Base-by-base conservation (phyloP, 164 flowering plant species). In the Tetracentron sinense region DNA sequence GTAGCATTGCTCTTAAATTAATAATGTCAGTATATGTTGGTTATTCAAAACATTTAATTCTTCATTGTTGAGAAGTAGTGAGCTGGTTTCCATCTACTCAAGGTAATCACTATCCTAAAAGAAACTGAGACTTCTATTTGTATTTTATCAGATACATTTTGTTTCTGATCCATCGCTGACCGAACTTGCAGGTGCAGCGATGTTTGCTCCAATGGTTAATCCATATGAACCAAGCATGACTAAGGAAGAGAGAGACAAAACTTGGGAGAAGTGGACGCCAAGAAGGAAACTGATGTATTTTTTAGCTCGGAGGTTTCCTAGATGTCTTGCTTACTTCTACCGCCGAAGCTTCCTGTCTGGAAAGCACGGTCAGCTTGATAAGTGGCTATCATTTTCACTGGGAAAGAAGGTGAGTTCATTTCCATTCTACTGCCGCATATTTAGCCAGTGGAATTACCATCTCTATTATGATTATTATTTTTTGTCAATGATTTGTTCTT, bases 201-300 rank as follows among this genome's bases (percentile, higher is more conserved):
- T 94, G 79, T 66, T 94, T 75, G 88, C 92, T 46, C 99, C 99
- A 60, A 60, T 88, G 64, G 73, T 85, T 48, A 91, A 86, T 81
- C 99, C 97, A 53, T 91, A 91, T 77, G 97, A 91, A 16, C 70
- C 85, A 50, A 74, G 84, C 75, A 83, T 94, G 96, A 82, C 83
- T 6, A 94, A 82, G 73, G 97, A 87, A 71, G 99, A 94, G 76
- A 74, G 60, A 65, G 54, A 72, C 42, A 76, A 59, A 62, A 84
- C 82, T 27, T 89, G 99, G 99, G 87, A 79, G 58, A 79, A 72
- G 25, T 91, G 95, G 97, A 62, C 73, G 0, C 57, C 77, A n/a
- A 79, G 77, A 72, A 91, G 86, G 75, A 94, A 79, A 73, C 35
- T 88, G 6, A 73, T 82, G 87, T 85, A 76, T 72, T 72, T 74